A percentile compares a stretch with the other conserved stretches of the same genome.
Evolutionary conservation across 1,284 basidiomycete genomes (phyloP).

Genomic region (Fomitopsis schrenkii): DNA sequence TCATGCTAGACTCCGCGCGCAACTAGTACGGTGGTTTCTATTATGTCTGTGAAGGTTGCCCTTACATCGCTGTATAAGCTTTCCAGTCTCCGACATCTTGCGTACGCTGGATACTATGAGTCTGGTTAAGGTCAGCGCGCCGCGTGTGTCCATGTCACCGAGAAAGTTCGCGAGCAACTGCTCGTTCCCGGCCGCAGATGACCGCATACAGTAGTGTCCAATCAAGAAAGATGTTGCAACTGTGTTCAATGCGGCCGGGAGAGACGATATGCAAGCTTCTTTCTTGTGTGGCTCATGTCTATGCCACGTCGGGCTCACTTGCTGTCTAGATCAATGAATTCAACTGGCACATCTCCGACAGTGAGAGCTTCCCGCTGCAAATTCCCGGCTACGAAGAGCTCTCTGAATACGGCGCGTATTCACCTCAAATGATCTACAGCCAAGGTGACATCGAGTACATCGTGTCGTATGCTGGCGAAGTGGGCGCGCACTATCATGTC

Average conservation of each 20-base stretch:
- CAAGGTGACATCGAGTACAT: slow-evolving; percentile 59
- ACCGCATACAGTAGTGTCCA: too few relatives aligned
- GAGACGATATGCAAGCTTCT: too few relatives aligned
- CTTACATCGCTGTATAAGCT: slow-evolving; percentile 35
- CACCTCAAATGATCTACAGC: slow-evolving; percentile 51
- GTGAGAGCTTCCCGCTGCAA: slow-evolving; percentile 73
- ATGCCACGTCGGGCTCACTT: neutral
- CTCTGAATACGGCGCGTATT: slow-evolving; percentile 69
- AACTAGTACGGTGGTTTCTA: slow-evolving; percentile 39
- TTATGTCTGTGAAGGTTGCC: neutral
- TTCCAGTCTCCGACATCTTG: slow-evolving; percentile 62
- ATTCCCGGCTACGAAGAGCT: slow-evolving; percentile 63
- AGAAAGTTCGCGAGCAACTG: too few relatives aligned
- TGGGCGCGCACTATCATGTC: slow-evolving; percentile 24
- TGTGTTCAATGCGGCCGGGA: too few relatives aligned
- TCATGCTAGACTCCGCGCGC: slow-evolving; percentile 78
- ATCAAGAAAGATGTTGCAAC: too few relatives aligned
- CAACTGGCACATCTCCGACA: slow-evolving; percentile 81
- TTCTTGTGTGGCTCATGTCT: too few relatives aligned
- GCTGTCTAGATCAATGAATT: slow-evolving; percentile 43
- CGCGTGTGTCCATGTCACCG: too few relatives aligned
- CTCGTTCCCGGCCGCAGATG: too few relatives aligned
- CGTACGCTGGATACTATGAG: slow-evolving; percentile 85
- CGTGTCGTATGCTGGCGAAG: slow-evolving; percentile 67
- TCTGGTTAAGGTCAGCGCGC: slow-evolving; percentile 65